These are phyloP conservation scores for Fistulinella prunicolor DNA, from an alignment of 768 basidiomycete species.

Conservation along the genomic window DNA sequence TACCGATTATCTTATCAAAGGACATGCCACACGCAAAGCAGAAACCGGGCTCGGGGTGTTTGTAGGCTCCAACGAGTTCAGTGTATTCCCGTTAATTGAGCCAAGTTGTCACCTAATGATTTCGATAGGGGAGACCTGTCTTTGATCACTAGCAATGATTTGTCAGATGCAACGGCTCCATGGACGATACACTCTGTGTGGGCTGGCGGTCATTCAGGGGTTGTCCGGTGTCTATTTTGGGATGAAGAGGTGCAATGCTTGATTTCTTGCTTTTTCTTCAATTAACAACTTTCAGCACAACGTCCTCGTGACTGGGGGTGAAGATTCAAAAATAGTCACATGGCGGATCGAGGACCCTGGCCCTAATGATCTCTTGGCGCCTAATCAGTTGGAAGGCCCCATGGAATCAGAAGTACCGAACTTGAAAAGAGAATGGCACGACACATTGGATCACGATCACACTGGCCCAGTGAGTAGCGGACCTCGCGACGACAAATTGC, in stretches of 20 bases:
- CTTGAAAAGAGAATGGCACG: constrained; percentile 27
- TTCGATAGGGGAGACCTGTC: constrained; percentile 54
- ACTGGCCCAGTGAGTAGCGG: constrained; percentile 15
- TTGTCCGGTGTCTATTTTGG: constrained; percentile 55
- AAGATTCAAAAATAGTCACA: constrained; percentile 46
- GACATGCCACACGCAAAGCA: constrained; percentile 30
- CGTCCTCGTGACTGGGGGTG: constrained; percentile 47
- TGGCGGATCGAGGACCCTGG: constrained; percentile 33
- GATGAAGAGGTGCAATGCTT: constrained; percentile 46
- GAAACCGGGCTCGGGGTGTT: constrained; percentile 49
- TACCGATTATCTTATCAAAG: constrained; percentile 73
- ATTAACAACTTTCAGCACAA: constrained; percentile 32
- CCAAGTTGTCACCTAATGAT: background rate
- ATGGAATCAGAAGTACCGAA: constrained; percentile 10
- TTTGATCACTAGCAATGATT: constrained; percentile 45
- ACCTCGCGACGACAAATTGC: background rate
- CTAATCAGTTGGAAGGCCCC: constrained; percentile 5
- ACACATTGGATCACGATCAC: constrained; percentile 11
- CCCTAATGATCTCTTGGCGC: background rate
- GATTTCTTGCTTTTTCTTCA: background rate
- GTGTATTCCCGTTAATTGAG: background rate
- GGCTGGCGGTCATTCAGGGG: constrained; percentile 52
- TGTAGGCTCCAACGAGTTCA: constrained; percentile 73
- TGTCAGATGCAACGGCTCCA: constrained; percentile 35
- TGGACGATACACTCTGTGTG: constrained; percentile 54